Evolutionary conservation across 768 basidiomycete genomes (phyloP), one percentile per base, ranked within the genome.

Genomic region (Cubamyces lactineus): DNA sequence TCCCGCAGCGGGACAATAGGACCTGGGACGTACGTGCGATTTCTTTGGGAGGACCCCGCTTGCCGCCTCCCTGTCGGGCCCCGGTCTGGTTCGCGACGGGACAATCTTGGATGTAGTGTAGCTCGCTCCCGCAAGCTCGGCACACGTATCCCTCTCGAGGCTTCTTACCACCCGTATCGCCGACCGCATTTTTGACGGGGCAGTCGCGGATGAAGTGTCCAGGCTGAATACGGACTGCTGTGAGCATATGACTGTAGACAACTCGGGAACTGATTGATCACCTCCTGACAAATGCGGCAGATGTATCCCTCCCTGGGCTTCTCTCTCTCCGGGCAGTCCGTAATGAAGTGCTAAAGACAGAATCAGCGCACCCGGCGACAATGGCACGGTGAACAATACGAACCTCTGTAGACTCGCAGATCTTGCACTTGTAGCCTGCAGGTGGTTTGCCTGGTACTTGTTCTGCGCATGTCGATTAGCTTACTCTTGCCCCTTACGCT

Each of bases 141-240:
- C 96, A 98, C 13, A 91, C 84, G 68, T 98, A 98, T 56, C 92
- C 93, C 62, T 87, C 82, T 51, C 83, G 89, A 7, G 94, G 93
- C 70, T 92, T 92, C 46, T 80, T 83, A 9, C 91, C 91, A 15
- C 91, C 92, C 1, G 91, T 93, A 70, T 94, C 92, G 13, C 92
- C 92, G 4, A 84, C 78, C 23, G 86, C 86, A 66, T 90, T 82
- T 71, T 83, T 84, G 11, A 88, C 87, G 1, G 96, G 94, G 74
- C 94, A 96, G 71, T 96, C 93, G 40, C 91, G 88, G 57, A 96
- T 84, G 68, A 91, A 86, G 72, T 97, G 95, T 30, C 89, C 94
- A 41, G 88, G 80, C 84, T 92, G 66, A 17, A 45, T 40, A 19
- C 9, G 34, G 34, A 11, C 34, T 26, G 67, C 39, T 64, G 64